Percentiles rank a stretch among this genome's conserved stretches.
phyloP scores from a whole-genome alignment of 371 early-diverging fungal species.

The Mycotypha africana region DNA sequence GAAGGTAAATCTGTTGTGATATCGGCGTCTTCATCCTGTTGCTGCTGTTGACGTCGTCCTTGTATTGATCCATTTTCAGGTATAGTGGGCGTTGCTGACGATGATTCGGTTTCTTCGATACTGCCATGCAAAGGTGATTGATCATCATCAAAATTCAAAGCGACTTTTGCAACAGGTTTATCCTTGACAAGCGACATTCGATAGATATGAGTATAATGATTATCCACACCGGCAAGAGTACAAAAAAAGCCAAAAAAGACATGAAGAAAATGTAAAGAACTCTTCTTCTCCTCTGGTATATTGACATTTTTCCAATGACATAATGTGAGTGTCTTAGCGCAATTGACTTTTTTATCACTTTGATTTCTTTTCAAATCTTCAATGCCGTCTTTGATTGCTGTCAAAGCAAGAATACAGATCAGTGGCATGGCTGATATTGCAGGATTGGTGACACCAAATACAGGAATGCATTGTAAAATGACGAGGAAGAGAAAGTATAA shows the following conservation, averaged over 20 bases:
- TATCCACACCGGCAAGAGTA: conserved; percentile 19
- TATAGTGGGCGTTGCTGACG: not conserved
- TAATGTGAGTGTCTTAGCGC: conserved; percentile 42
- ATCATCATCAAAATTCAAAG: conserved; percentile 8
- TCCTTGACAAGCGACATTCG: conserved; percentile 17
- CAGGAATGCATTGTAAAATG: conserved; percentile 76
- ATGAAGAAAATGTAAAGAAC: conserved; percentile 18
- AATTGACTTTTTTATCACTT: conserved; percentile 72
- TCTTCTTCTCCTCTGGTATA: conserved; percentile 19
- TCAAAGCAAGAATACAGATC: conserved; percentile 71
- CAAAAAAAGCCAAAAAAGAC: conserved; percentile 29
- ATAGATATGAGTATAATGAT: conserved; percentile 15
- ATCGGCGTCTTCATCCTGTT: not conserved
- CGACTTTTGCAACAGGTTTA: not conserved
- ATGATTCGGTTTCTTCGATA: conserved; percentile 1
- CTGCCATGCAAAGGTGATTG: conserved; percentile 8
- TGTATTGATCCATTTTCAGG: not conserved
- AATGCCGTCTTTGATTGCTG: conserved; percentile 90
- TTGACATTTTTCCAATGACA: conserved; percentile 55
- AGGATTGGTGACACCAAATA: conserved; percentile 66
- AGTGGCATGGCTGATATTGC: conserved; percentile 84
- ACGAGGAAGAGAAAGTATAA: conserved; percentile 87
- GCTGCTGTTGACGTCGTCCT: not conserved
- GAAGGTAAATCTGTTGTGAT: not conserved
- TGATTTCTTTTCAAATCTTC: conserved; percentile 92